Base-by-base conservation (phyloP, 345 rosid genomes). In the Syzygium aqueum region DNA sequence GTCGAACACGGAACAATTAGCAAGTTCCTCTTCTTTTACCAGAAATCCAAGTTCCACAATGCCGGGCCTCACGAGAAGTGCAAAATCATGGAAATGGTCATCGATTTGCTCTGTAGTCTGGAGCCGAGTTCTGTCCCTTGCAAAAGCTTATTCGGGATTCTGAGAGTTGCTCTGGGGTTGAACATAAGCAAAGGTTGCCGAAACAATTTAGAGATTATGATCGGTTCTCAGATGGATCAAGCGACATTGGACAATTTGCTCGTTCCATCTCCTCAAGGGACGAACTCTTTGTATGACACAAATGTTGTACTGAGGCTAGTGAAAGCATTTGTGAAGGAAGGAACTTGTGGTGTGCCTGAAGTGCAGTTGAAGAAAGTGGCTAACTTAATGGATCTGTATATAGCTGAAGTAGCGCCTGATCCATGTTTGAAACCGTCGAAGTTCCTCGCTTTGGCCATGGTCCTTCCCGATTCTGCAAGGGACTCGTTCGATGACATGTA, bases 361-460 rank as follows among this genome's bases (percentile, higher is more conserved):
- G 37, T 57, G 86, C 90, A 84, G 28, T 28, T 93, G 90, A 92
- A 88, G 90, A 97, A 95, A 90, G 98, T 95, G 37, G 90, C 94
- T 25, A 78, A 91, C 85, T 93, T 97, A 93, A 89, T 96, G 89
- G 99, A 97, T 90, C 91, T 90, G 87, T 97, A 96, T 88, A 86
- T 95, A 86, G 94, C 94, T 53, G 99, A 97, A 91, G 99, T 97
- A 88, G 98, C 99, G 51, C 96, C 99, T 7, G 99, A 97, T 91
- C 99, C 94, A 85, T 93, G 90, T 86, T 86, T 96, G 85, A 96
- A 92, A 89, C 87, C 95, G 30, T 93, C 96, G 1, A 97, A 94
- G 93, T 95, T 96, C 89, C 85, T 94, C 28, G 92, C 96, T 85
- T 90, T 97, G 22, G 90, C 91, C 84, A 86, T 84, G 90, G 92